phyloP scores from a whole-genome alignment of 768 basidiomycete species.

The Leccinellum rugosiceps region DNA sequence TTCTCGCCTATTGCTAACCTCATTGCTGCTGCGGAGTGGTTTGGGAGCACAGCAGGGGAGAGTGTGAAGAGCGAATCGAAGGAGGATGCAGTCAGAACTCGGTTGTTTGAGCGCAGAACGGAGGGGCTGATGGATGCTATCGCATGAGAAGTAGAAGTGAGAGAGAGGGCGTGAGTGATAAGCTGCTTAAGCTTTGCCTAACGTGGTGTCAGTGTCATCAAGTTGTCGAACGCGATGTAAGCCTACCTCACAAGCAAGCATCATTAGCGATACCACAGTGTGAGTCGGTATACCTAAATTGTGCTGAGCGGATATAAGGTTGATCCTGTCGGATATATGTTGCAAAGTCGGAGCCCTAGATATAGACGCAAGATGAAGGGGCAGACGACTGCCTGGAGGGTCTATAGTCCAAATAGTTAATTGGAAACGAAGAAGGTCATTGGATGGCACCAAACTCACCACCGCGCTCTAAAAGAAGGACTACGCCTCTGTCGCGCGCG shows the following conservation, averaged over 20 bases:
- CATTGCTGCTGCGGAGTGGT: constrained; percentile 74
- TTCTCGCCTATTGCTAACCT: constrained; percentile 58
- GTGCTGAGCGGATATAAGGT: constrained; percentile 78
- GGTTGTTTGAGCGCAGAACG: constrained; percentile 34
- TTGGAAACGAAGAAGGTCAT: neutral
- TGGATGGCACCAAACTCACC: constrained; percentile 37
- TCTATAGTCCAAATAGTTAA: constrained; percentile 37
- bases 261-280: constrained; percentile 64
- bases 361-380: constrained; percentile 70
- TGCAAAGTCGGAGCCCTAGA: constrained; percentile 71
- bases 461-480: constrained; percentile 60
- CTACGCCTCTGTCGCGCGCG: constrained; percentile 63
- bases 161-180: constrained; percentile 73
- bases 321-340: constrained; percentile 76
- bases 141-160: constrained; percentile 73
- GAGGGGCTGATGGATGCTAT: constrained; percentile 74
- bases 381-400: constrained; percentile 66
- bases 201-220: neutral
- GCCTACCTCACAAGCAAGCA: constrained; percentile 73
- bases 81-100: constrained; percentile 60
- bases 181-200: constrained; percentile 83
- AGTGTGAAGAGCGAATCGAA: constrained; percentile 79
- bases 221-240: constrained; percentile 7
- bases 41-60: constrained; percentile 74
- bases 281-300: constrained; percentile 60